Conservation (phyloP, 805 yeast genomes). For the Metschnikowia lunata region DNA sequence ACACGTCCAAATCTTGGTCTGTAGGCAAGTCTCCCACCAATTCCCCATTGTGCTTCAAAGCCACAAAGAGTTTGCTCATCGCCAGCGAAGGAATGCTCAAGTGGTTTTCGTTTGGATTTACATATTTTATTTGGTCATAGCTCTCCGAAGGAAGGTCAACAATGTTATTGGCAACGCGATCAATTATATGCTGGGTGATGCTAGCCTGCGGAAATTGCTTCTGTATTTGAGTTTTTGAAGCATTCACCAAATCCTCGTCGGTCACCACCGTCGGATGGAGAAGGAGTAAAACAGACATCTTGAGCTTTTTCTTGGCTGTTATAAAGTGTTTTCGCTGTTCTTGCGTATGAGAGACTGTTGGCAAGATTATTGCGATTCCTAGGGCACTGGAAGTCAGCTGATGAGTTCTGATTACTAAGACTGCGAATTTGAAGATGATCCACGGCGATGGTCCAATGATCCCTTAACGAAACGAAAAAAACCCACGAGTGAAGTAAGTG, state of each 20-base stretch:
- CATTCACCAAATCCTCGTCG: conserved; percentile 44
- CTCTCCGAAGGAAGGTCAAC: conserved; percentile 33
- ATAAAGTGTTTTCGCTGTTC: too few relatives aligned
- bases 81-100: conserved; percentile 45
- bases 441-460: too few relatives aligned
- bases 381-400: too few relatives aligned
- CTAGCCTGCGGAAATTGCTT: conserved; percentile 24
- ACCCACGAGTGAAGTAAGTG: too few relatives aligned
- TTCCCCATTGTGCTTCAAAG: conserved; percentile 43
- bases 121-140: conserved; percentile 46
- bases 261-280: conserved; percentile 68
- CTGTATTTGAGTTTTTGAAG: conserved; percentile 31
- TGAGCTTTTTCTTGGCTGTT: too few relatives aligned
- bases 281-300: conserved; percentile 37
- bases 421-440: too few relatives aligned
- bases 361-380: too few relatives aligned
- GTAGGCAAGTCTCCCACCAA: conserved; percentile 51
- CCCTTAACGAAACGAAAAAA: too few relatives aligned
- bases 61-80: conserved; percentile 34
- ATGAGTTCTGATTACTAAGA: too few relatives aligned
- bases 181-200: conserved; percentile 50
- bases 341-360: too few relatives aligned
- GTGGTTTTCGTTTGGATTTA: conserved; percentile 49
- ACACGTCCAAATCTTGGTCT: conserved; percentile 54
- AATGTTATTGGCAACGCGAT: conserved; percentile 49